Evolutionary conservation across 768 basidiomycete species (phyloP).

Genomic region (Suillus lakei): DNA sequence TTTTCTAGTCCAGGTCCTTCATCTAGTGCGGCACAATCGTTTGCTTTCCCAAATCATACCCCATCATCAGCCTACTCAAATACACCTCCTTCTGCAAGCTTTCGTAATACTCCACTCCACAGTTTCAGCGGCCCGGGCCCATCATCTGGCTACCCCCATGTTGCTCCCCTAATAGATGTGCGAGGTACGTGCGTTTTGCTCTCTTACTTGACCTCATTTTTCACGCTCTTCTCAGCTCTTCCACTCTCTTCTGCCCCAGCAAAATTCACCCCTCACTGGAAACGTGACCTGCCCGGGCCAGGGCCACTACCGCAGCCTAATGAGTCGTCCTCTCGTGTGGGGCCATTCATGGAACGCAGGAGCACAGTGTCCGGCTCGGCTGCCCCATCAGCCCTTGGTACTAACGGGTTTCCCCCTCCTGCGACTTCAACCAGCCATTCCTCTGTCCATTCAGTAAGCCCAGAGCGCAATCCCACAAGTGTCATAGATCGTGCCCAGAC

Average conservation of each 20-base stretch:
- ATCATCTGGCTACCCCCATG: background rate
- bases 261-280: slow-evolving; percentile 50
- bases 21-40: background rate
- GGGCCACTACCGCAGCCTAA: slow-evolving; percentile 17
- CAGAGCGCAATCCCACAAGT: slow-evolving; percentile 9
- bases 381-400: background rate
- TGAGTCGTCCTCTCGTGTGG: slow-evolving; percentile 3
- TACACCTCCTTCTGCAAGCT: background rate
- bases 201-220: background rate
- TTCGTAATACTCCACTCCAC: background rate
- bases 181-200: background rate
- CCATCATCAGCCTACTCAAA: background rate
- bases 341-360: slow-evolving; percentile 24
- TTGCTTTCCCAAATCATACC: background rate
- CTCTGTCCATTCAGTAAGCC: background rate
- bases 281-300: slow-evolving; percentile 36
- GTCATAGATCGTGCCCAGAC: slow-evolving; percentile 5
- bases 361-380: slow-evolving; percentile 30
- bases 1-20: background rate
- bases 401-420: background rate
- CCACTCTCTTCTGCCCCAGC: slow-evolving; percentile 19
- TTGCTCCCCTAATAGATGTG: background rate
- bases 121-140: background rate
- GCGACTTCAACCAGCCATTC: background rate
- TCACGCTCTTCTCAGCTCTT: background rate